These are phyloP conservation scores for Lactifluus subvellereus DNA, from an alignment of 768 basidiomycete genomes.

Conservation along the genomic window DNA sequence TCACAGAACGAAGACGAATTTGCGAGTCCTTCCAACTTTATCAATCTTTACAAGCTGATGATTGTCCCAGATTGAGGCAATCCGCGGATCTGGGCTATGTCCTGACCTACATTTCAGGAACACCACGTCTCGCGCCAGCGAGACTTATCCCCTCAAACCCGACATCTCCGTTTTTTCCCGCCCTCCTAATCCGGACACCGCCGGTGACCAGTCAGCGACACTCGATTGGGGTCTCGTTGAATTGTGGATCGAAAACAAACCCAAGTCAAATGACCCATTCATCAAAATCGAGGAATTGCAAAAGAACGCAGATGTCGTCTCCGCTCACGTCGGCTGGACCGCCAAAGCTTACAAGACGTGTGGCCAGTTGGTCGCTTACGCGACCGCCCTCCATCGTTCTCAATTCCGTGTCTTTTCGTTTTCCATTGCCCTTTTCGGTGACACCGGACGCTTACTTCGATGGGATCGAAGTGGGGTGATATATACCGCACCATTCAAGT, in stretches of 20 bases:
- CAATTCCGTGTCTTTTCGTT: not conserved
- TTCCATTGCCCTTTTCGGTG: not conserved
- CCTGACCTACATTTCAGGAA: not conserved
- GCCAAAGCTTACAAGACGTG: not conserved
- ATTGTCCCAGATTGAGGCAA: not conserved
- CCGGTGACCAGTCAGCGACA: not conserved
- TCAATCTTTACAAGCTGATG: not conserved
- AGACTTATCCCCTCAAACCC: not conserved
- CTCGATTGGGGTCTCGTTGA: not conserved
- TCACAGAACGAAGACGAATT: not conserved
- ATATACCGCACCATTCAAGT: not conserved
- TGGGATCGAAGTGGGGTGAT: not conserved
- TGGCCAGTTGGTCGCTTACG: not conserved
- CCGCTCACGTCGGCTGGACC: not conserved
- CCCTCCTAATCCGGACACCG: not conserved
- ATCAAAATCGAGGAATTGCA: not conserved
- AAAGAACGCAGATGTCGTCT: not conserved
- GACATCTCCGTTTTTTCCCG: not conserved
- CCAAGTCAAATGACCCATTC: not conserved
- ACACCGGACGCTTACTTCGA: not conserved
- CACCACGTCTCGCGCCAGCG: not conserved
- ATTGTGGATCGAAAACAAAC: not conserved
- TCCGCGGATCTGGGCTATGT: not conserved
- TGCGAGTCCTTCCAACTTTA: not conserved
- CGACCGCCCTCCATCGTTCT: not conserved